A percentile compares a stretch with the other conserved stretches of the same genome.
These are phyloP conservation scores for Aspergillus sp. DNA, from an alignment of 2,329 filamentous ascomycete species.

Conservation along the genomic window DNA sequence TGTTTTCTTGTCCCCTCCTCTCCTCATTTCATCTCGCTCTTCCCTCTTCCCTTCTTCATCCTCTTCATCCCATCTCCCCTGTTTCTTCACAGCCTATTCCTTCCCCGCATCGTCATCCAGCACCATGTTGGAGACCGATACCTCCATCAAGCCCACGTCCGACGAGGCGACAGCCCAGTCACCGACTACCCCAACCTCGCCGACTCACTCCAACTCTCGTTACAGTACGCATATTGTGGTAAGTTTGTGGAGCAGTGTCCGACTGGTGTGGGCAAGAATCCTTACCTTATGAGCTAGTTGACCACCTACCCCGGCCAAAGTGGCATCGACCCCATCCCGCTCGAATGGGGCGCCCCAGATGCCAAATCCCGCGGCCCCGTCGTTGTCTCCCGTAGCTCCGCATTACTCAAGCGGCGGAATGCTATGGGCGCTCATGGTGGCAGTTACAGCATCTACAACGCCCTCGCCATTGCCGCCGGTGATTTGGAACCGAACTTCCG, in stretches of 20 bases:
- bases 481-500: conserved; percentile 82
- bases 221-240: conserved; percentile 41
- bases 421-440: conserved; percentile 76
- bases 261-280: neutral
- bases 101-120: neutral
- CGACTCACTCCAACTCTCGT: conserved; percentile 14
- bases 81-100: conserved; percentile 1
- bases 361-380: conserved; percentile 78
- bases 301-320: conserved; percentile 92
- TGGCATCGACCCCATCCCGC: conserved; percentile 84
- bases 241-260: conserved; percentile 12
- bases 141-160: conserved; percentile 15
- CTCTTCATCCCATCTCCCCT: conserved; percentile 1
- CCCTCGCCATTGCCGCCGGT: conserved; percentile 86
- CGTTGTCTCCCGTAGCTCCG: conserved; percentile 63
- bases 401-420: conserved; percentile 40
- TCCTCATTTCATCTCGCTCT: neutral
- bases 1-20: neutral
- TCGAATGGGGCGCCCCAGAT: conserved; percentile 84
- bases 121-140: conserved; percentile 28
- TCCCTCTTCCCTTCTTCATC: conserved; percentile 10
- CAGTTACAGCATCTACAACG: conserved; percentile 95
- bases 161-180: conserved; percentile 23
- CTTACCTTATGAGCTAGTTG: conserved; percentile 39
- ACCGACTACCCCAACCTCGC: conserved; percentile 19